phyloP scores from a whole-genome alignment of 108 stramenopile genomes.

The Skeletonema costatum region DNA sequence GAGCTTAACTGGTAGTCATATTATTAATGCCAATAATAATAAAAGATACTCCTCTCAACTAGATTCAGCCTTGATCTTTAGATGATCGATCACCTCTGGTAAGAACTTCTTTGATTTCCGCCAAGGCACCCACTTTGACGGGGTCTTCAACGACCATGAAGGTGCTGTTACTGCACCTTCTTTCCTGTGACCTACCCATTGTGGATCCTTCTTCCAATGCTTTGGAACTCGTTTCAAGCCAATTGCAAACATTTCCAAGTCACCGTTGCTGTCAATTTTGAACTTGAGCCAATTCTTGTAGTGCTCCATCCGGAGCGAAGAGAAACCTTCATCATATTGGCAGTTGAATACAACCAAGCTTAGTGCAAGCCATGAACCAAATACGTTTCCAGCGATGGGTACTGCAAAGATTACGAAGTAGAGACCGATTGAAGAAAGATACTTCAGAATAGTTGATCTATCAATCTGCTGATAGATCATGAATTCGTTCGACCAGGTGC shows the following conservation, averaged over 20 bases:
- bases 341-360: conserved; percentile 51
- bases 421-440: conserved; percentile 43
- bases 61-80: conserved; percentile 18
- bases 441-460: conserved; percentile 41
- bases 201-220: conserved; percentile 52
- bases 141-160: conserved; percentile 47
- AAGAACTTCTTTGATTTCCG: conserved; percentile 32
- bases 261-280: conserved; percentile 50
- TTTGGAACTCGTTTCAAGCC: conserved; percentile 65
- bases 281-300: conserved; percentile 59
- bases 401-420: conserved; percentile 58
- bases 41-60: background rate
- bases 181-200: conserved; percentile 31
- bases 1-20: background rate
- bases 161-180: conserved; percentile 23
- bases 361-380: conserved; percentile 58
- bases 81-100: conserved; percentile 54
- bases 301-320: conserved; percentile 51
- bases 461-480: conserved; percentile 40
- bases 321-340: conserved; percentile 62
- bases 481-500: conserved; percentile 38
- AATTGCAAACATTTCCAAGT: conserved; percentile 59
- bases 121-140: conserved; percentile 58
- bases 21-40: background rate
- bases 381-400: conserved; percentile 53